Conservation (phyloP, 768 basidiomycete species). For the Chalciporus piperatus region DNA sequence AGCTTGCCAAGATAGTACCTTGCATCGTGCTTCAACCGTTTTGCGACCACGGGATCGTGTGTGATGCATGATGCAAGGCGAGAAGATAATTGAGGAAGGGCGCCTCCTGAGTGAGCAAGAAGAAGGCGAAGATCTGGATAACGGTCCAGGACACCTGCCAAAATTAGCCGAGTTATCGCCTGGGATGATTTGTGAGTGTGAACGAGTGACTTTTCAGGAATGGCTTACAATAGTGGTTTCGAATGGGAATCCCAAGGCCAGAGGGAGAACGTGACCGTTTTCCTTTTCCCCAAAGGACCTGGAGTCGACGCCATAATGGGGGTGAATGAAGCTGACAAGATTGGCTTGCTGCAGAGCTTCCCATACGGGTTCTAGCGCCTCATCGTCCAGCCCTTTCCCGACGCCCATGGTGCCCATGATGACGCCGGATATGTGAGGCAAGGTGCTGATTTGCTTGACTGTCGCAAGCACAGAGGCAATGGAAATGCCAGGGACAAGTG, state of each 20-base stretch:
- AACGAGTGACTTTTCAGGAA: neutral
- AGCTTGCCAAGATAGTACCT: constrained; percentile 79
- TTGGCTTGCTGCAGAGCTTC: constrained; percentile 65
- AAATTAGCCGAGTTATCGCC: constrained; percentile 77
- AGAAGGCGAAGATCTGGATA: constrained; percentile 73
- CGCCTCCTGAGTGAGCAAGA: constrained; percentile 86
- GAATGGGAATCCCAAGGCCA: constrained; percentile 86
- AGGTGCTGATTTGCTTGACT: constrained; percentile 60
- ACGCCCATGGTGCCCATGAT: constrained; percentile 81
- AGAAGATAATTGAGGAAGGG: constrained; percentile 79
- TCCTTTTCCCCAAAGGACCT: constrained; percentile 71
- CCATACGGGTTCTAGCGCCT: constrained; percentile 77
- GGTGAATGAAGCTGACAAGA: constrained; percentile 81
- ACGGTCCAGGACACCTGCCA: constrained; percentile 78
- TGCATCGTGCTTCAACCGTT: constrained; percentile 75
- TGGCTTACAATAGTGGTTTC: constrained; percentile 79
- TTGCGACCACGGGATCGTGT: constrained; percentile 79
- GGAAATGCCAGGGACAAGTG: constrained; percentile 68
- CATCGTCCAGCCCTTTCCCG: constrained; percentile 80
- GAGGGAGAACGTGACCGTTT: constrained; percentile 85
- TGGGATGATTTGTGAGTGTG: constrained; percentile 14
- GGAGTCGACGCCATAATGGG: constrained; percentile 80
- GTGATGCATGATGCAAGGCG: constrained; percentile 81
- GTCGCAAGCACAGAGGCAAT: constrained; percentile 56
- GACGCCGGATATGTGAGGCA: constrained; percentile 69